Evolutionary conservation across 2,329 filamentous ascomycete genomes (phyloP).

Genomic region (Apiospora arundinis): DNA sequence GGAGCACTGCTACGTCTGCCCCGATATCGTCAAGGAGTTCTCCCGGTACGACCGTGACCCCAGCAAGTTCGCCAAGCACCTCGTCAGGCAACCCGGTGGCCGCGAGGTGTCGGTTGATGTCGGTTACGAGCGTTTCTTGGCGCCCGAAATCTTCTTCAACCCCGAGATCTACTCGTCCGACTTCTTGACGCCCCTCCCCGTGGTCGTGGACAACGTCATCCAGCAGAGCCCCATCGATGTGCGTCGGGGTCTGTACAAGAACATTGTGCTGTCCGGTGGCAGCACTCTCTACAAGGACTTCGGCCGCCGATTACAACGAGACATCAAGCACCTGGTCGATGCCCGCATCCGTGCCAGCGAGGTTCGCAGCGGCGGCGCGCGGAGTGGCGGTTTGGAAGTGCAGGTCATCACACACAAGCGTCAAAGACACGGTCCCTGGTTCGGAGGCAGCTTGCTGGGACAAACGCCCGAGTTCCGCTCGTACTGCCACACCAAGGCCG

Average conservation of each 20-base stretch:
- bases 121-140: constrained; percentile 96
- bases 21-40: constrained; percentile 99
- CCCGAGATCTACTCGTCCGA: constrained; percentile 99
- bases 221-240: constrained; percentile 98
- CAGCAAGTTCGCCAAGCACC: constrained; percentile 88
- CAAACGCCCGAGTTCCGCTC: constrained; percentile 98
- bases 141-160: constrained; percentile 99
- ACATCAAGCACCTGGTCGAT: constrained; percentile 96
- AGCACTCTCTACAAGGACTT: constrained; percentile 99
- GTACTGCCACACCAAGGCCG: constrained; percentile 94
- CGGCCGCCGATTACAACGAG: constrained; percentile 90
- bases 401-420: constrained; percentile 98
- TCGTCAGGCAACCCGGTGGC: constrained; percentile 84
- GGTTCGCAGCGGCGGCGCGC: constrained; percentile 87
- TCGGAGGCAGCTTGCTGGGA: constrained; percentile 92
- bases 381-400: constrained; percentile 92
- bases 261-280: constrained; percentile 96
- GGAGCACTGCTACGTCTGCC: constrained; percentile 97
- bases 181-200: constrained; percentile 93
- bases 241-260: constrained; percentile 96
- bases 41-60: constrained; percentile 92
- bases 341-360: constrained; percentile 92
- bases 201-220: constrained; percentile 94
- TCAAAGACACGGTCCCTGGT: constrained; percentile 97
- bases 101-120: constrained; percentile 87